Evolutionary conservation across 768 basidiomycete genomes (phyloP).

Genomic region (Rhodocollybia butyracea): DNA sequence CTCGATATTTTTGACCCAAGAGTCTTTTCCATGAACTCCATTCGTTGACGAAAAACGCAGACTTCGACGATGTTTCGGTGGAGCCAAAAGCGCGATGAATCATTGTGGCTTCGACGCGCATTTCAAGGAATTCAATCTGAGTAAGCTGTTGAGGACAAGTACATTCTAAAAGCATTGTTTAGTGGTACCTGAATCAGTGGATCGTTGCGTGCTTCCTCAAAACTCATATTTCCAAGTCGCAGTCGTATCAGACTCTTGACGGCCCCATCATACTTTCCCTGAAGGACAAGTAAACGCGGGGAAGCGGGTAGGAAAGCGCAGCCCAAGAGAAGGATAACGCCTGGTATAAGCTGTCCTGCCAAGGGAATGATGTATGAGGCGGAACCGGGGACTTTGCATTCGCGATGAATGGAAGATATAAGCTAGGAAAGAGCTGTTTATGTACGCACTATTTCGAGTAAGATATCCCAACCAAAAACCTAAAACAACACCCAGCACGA

Average conservation of each 20-base stretch:
- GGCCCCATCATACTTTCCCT: constrained; percentile 58
- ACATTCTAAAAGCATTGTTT: background rate
- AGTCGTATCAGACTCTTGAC: constrained; percentile 52
- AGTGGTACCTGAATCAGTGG: constrained; percentile 45
- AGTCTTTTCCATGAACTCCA: constrained; percentile 52
- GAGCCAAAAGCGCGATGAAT: constrained; percentile 33
- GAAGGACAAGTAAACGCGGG: constrained; percentile 57
- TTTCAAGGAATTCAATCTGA: constrained; percentile 73
- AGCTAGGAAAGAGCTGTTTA: background rate
- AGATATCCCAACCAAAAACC: constrained; percentile 83
- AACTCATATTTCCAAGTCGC: constrained; percentile 43
- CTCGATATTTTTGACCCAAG: constrained; percentile 49
- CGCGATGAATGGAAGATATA: background rate
- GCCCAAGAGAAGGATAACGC: constrained; percentile 60
- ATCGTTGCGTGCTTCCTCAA: constrained; percentile 46
- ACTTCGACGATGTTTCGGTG: constrained; percentile 17
- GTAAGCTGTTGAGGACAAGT: background rate
- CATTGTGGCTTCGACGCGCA: constrained; percentile 63
- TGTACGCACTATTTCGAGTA: constrained; percentile 56
- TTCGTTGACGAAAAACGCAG: constrained; percentile 28
- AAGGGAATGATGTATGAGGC: constrained; percentile 79
- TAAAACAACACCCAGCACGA: constrained; percentile 76
- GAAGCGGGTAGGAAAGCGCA: constrained; percentile 51
- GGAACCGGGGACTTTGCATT: constrained; percentile 52
- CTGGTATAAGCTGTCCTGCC: constrained; percentile 68